Percentiles rank a stretch among this genome's conserved stretches.
Evolutionary conservation across 2,329 filamentous ascomycete genomes (phyloP).

Genomic region (Calonectria honghensis): DNA sequence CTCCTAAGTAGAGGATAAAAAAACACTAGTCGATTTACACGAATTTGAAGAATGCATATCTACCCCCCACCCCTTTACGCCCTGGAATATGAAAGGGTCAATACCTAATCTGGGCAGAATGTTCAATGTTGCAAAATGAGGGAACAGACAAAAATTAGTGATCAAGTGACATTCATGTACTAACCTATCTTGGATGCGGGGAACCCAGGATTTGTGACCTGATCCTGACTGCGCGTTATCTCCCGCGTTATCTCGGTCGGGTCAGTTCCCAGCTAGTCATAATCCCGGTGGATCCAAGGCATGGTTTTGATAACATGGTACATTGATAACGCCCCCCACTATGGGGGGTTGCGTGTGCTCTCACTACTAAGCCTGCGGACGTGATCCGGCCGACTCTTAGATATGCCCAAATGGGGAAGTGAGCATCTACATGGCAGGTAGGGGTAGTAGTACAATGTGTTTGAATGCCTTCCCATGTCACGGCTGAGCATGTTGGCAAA

Average conservation of each 20-base stretch:
- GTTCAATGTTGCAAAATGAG: not conserved
- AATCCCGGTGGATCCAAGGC: constrained; percentile 4
- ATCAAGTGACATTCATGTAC: not conserved
- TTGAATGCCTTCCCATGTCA: not conserved
- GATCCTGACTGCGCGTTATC: not conserved
- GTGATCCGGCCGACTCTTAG: constrained; percentile 11
- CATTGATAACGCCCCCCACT: not conserved
- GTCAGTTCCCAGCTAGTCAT: not conserved
- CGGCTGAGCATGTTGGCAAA: not conserved
- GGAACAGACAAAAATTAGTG: not conserved
- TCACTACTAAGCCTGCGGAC: not conserved
- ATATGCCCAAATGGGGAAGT: constrained; percentile 4
- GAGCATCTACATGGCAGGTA: not conserved
- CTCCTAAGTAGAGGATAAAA: too few relatives aligned
- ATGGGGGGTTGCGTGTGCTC: not conserved
- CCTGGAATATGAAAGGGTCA: too few relatives aligned
- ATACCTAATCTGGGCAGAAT: not conserved
- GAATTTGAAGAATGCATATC: too few relatives aligned
- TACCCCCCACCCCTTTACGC: too few relatives aligned
- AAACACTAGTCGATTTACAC: too few relatives aligned
- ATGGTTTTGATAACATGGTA: not conserved
- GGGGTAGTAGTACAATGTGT: too few relatives aligned
- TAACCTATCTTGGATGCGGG: not conserved
- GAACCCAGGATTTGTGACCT: not conserved
- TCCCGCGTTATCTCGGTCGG: constrained; percentile 16